Percentiles rank a stretch among this genome's conserved stretches.
Evolutionary conservation across 2,329 filamentous ascomycete species (phyloP).

Genomic region (Arthrobotrys entomopaga): DNA sequence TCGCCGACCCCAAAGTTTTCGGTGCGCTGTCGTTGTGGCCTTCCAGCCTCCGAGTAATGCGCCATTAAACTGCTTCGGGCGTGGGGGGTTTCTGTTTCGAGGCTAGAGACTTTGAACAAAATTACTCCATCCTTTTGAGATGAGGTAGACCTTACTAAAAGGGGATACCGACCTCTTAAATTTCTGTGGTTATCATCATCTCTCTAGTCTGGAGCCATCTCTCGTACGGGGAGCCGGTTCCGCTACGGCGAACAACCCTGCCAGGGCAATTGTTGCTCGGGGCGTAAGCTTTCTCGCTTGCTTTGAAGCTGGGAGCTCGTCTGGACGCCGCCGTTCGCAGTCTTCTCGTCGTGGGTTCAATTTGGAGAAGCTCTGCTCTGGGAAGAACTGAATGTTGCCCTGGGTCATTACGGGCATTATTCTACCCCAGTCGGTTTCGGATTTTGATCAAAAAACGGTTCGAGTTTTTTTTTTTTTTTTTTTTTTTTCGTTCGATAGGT

Average conservation of each 20-base stretch:
- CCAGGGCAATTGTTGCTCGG: constrained; percentile 2
- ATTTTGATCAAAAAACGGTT: constrained; percentile 10
- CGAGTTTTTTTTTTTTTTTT: background rate
- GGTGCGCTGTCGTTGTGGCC: constrained; percentile 3
- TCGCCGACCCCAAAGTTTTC: constrained; percentile 39
- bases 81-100: constrained; percentile 40
- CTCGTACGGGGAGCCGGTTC: constrained; percentile 53
- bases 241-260: background rate
- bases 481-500: constrained; percentile 1
- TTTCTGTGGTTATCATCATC: constrained; percentile 38
- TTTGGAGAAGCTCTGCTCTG: background rate
- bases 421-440: constrained; percentile 14
- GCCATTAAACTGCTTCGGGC: constrained; percentile 52
- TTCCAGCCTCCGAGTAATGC: constrained; percentile 46
- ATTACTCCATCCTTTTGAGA: constrained; percentile 34
- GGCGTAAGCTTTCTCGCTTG: constrained; percentile 1
- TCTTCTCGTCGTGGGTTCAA: background rate
- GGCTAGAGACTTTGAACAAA: constrained; percentile 4
- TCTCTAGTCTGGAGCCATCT: background rate
- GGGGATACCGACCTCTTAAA: constrained; percentile 30
- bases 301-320: constrained; percentile 37
- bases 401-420: constrained; percentile 24
- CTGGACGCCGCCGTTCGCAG: constrained; percentile 1
- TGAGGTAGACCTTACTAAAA: constrained; percentile 31
- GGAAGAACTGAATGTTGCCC: background rate